Conservation (phyloP, 805 yeast species). For the Sugiyamaella smithiae region DNA sequence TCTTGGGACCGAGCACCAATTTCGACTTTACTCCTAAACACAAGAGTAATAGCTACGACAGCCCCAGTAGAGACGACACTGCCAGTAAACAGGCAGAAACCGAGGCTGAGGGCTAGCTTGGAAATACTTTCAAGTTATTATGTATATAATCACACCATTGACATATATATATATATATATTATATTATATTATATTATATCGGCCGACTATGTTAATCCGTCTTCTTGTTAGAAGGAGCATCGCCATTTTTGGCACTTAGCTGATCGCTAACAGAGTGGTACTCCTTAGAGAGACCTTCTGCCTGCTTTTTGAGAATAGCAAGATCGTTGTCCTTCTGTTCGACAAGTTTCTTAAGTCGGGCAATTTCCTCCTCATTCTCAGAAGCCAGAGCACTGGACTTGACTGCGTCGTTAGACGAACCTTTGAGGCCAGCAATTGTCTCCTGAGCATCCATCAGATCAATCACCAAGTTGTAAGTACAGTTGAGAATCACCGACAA, state of each 20-base stretch:
- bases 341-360: conserved; percentile 49
- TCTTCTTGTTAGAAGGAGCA: conserved; percentile 30
- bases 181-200: background rate
- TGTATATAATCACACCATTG: too few species aligned
- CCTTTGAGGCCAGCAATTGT: conserved; percentile 42
- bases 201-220: conserved; percentile 20
- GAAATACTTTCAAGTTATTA: too few species aligned
- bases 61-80: too few species aligned
- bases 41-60: conserved; percentile 73
- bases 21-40: conserved; percentile 91
- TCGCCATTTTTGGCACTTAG: conserved; percentile 30
- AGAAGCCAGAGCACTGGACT: conserved; percentile 29
- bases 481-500: conserved; percentile 80
- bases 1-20: conserved; percentile 75
- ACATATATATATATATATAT: background rate
- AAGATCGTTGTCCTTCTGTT: conserved; percentile 62
- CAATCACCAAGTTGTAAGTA: conserved; percentile 49
- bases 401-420: conserved; percentile 24
- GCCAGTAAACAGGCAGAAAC: too few species aligned
- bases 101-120: too few species aligned
- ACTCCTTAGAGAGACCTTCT: conserved; percentile 59
- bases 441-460: conserved; percentile 48
- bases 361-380: conserved; percentile 42
- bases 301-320: conserved; percentile 72
- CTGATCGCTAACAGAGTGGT: conserved; percentile 46